Evolutionary conservation across 441 rosid species (phyloP).

Genomic region (Populus hybrid): DNA sequence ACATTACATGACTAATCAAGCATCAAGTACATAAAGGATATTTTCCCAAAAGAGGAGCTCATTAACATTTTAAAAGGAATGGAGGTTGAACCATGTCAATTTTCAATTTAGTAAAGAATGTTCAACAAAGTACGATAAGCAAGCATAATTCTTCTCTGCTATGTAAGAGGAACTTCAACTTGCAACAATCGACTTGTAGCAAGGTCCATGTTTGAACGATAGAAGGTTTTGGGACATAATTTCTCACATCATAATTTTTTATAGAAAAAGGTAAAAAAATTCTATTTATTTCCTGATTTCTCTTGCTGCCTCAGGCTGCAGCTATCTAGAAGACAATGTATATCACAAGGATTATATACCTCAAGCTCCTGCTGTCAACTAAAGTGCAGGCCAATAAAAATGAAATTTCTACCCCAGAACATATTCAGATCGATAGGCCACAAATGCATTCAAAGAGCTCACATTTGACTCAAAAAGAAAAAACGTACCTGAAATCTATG

Average conservation of each 20-base stretch:
- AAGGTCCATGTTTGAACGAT: neutral
- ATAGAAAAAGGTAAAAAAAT: no score
- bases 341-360: neutral
- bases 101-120: neutral
- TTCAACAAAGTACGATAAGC: neutral
- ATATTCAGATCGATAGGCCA: neutral
- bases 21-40: neutral
- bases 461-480: neutral
- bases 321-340: neutral
- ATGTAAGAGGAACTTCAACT: neutral
- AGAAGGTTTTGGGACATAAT: neutral
- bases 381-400: neutral
- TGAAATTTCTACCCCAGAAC: neutral
- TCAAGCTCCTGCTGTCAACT: neutral
- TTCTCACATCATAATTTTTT: neutral
- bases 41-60: neutral
- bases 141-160: neutral
- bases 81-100: neutral
- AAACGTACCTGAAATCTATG: constrained; percentile 76
- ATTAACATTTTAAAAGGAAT: neutral
- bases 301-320: neutral
- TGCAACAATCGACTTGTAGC: neutral
- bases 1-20: neutral
- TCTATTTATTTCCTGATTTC: neutral
- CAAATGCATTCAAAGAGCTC: neutral